Evolutionary conservation across 805 yeast genomes (phyloP).

Genomic region (Kuraishia borneana): DNA sequence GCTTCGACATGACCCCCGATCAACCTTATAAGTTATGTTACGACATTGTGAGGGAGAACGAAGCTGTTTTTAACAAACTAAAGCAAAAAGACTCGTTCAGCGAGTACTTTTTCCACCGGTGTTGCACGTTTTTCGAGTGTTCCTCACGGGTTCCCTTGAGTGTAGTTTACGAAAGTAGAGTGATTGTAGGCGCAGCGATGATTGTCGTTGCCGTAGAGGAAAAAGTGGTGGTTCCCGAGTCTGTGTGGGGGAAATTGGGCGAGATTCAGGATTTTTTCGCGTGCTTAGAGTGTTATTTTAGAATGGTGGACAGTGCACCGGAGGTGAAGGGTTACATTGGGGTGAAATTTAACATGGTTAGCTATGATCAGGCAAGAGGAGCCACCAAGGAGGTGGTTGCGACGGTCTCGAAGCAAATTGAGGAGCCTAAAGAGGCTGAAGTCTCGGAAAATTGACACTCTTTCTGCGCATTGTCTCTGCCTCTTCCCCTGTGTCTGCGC

Average conservation of each 20-base stretch:
- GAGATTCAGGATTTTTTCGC: slow-evolving; percentile 5
- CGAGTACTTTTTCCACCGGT: slow-evolving; percentile 11
- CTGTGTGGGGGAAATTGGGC: slow-evolving; percentile 6
- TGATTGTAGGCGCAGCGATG: slow-evolving; percentile 13
- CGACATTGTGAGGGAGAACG: slow-evolving; percentile 6
- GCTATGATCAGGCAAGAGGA: not conserved
- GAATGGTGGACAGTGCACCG: not conserved
- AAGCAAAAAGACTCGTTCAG: slow-evolving; percentile 3
- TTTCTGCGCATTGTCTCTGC: not conserved
- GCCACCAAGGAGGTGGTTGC: not conserved
- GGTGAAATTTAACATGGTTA: not conserved
- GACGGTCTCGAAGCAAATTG: not conserved
- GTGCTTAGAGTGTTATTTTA: not conserved
- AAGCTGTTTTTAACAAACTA: slow-evolving; percentile 4
- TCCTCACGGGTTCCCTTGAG: slow-evolving; percentile 17
- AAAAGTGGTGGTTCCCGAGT: slow-evolving; percentile 8
- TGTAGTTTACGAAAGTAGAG: slow-evolving; percentile 11
- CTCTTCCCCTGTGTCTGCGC: not conserved
- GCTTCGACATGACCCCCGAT: slow-evolving; percentile 34
- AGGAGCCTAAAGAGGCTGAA: not conserved
- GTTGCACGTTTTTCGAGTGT: slow-evolving; percentile 15
- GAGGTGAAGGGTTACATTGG: slow-evolving; percentile 1
- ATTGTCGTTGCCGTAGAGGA: slow-evolving; percentile 12
- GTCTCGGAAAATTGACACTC: not conserved
- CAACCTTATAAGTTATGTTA: slow-evolving; percentile 24